phyloP scores from a whole-genome alignment of 192 early-diverging fungal species.

The Dispira parvispora region DNA sequence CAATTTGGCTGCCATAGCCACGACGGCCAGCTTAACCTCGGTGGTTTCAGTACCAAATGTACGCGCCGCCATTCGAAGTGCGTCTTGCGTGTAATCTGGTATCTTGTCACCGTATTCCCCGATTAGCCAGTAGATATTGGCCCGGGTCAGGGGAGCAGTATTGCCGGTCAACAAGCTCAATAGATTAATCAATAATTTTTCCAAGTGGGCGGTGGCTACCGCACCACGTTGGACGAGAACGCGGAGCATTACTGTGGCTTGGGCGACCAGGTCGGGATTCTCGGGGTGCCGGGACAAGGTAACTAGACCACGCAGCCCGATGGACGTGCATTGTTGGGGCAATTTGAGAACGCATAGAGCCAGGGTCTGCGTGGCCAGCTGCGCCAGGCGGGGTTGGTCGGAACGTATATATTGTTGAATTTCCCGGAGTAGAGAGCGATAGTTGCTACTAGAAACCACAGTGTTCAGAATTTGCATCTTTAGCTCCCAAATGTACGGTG shows the following conservation, averaged over 20 bases:
- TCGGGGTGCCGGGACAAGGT: background rate
- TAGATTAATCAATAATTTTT: background rate
- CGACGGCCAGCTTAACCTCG: slow-evolving; percentile 61
- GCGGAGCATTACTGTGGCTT: slow-evolving; percentile 9
- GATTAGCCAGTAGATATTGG: slow-evolving; percentile 75
- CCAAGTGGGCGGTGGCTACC: background rate
- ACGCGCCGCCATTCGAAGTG: slow-evolving; percentile 59
- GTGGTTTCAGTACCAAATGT: slow-evolving; percentile 31
- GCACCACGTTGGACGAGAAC: background rate
- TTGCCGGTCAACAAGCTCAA: background rate
- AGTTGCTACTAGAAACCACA: slow-evolving; percentile 50
- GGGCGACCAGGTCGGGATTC: background rate
- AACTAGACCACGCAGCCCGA: slow-evolving; percentile 6
- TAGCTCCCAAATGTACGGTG: slow-evolving; percentile 54
- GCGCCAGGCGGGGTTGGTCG: slow-evolving; percentile 42
- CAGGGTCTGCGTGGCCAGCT: slow-evolving; percentile 44
- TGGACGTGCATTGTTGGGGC: slow-evolving; percentile 16
- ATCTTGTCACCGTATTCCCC: slow-evolving; percentile 56
- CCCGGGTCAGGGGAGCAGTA: slow-evolving; percentile 35
- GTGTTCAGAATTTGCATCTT: slow-evolving; percentile 74
- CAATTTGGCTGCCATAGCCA: slow-evolving; percentile 65
- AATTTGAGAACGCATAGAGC: slow-evolving; percentile 36
- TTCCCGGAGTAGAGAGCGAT: slow-evolving; percentile 50
- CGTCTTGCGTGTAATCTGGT: slow-evolving; percentile 55
- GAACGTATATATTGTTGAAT: slow-evolving; percentile 30